Conservation (phyloP, 129 eudicot genomes). For the Smallanthus sonchifolius region DNA sequence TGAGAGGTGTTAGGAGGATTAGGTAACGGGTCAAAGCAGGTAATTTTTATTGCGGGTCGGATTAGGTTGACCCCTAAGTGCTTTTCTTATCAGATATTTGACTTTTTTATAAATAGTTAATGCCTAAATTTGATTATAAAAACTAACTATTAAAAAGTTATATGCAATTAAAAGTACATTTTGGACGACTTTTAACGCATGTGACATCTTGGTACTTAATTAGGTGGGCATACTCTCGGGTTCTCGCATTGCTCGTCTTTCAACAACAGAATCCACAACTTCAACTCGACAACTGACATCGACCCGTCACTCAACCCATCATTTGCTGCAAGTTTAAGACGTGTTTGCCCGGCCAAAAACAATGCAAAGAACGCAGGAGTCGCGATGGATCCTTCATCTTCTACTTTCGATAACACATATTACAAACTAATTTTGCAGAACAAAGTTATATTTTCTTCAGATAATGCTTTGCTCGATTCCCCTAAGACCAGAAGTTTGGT, state of each 20-base stretch:
- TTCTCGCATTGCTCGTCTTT: constrained; percentile 35
- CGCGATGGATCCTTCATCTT: constrained; percentile 56
- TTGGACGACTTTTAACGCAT: neutral
- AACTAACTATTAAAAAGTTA: neutral
- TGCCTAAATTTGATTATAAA: too few relatives aligned
- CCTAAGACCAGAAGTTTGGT: constrained; percentile 61
- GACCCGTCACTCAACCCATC: constrained; percentile 63
- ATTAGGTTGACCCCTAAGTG: neutral
- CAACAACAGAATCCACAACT: constrained; percentile 35
- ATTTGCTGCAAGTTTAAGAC: constrained; percentile 56
- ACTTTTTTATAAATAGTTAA: too few relatives aligned
- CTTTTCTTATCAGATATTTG: too few relatives aligned
- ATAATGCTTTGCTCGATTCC: constrained; percentile 55
- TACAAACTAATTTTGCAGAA: constrained; percentile 61
- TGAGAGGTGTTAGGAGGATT: neutral
- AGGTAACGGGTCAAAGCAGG: neutral
- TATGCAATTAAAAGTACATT: neutral
- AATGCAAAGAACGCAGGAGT: constrained; percentile 56
- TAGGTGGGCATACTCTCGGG: constrained; percentile 36
- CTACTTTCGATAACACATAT: constrained; percentile 61
- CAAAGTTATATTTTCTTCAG: constrained; percentile 68
- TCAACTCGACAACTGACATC: constrained; percentile 32
- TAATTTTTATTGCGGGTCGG: neutral
- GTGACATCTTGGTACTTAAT: neutral
- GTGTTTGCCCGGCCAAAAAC: constrained; percentile 54